Conservation (phyloP, 1,284 basidiomycete species). For the Omphalotus olearius region DNA sequence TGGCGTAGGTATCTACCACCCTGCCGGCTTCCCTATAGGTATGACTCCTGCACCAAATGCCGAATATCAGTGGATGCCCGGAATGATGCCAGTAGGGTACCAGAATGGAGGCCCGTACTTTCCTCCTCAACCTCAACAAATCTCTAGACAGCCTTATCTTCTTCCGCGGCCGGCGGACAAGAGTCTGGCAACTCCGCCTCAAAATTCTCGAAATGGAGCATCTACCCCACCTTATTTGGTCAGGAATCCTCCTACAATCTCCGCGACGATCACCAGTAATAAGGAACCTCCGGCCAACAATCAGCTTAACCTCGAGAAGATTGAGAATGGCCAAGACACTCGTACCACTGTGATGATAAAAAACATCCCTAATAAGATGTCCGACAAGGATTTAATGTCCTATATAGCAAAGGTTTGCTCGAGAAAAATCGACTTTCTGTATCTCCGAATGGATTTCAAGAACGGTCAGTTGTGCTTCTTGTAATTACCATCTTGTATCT, state of each 20-base stretch:
- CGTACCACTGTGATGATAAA: slow-evolving; percentile 86
- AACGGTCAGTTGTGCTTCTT: slow-evolving; percentile 49
- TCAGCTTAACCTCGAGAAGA: slow-evolving; percentile 62
- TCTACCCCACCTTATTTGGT: not conserved
- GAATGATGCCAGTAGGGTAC: not conserved
- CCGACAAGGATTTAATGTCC: slow-evolving; percentile 63
- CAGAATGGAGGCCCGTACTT: not conserved
- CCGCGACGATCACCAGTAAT: slow-evolving; percentile 9
- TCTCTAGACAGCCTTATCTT: not conserved
- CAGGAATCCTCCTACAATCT: not conserved
- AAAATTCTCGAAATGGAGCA: not conserved
- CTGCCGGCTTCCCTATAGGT: slow-evolving; percentile 5
- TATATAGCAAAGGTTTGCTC: slow-evolving; percentile 69
- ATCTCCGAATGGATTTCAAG: slow-evolving; percentile 80
- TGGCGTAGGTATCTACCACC: slow-evolving; percentile 3
- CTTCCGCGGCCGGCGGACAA: not conserved
- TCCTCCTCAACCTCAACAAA: not conserved
- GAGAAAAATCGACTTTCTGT: slow-evolving; percentile 76
- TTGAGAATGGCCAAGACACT: slow-evolving; percentile 74
- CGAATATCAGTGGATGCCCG: slow-evolving; percentile 14
- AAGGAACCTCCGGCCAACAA: slow-evolving; percentile 51
- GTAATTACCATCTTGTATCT: not conserved
- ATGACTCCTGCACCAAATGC: not conserved
- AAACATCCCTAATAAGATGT: slow-evolving; percentile 89
- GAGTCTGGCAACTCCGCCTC: not conserved